Evolutionary conservation across 2,329 filamentous ascomycete species (phyloP).

Genomic region (Septoria linicola): DNA sequence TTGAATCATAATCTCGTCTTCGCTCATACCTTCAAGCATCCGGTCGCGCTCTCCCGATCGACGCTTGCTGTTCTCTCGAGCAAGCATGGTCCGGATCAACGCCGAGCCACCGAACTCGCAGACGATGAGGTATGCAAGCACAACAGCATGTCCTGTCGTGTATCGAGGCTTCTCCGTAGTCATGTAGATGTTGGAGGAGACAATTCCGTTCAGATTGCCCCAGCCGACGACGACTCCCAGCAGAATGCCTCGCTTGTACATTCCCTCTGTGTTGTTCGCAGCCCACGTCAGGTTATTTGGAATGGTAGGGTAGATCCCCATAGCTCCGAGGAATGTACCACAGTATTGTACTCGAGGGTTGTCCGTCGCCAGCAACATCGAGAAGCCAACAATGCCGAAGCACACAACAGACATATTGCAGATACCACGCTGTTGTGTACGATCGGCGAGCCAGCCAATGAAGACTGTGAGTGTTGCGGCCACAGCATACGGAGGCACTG

Average conservation of each 20-base stretch:
- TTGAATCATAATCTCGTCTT: conserved; percentile 60
- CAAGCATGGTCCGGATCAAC: conserved; percentile 58
- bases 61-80: conserved; percentile 70
- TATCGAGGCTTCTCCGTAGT: conserved; percentile 24
- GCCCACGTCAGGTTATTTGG: conserved; percentile 82
- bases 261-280: conserved; percentile 84
- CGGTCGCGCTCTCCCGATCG: conserved; percentile 63
- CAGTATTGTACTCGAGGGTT: conserved; percentile 61
- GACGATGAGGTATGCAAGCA: conserved; percentile 72
- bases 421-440: conserved; percentile 67
- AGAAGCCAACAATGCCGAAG: conserved; percentile 74
- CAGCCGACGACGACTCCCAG: conserved; percentile 81
- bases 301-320: conserved; percentile 44
- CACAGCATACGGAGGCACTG: conserved; percentile 71
- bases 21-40: conserved; percentile 63
- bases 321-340: conserved; percentile 20
- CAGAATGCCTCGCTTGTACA: conserved; percentile 85
- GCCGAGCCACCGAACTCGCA: conserved; percentile 63
- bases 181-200: conserved; percentile 75
- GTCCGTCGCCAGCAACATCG: conserved; percentile 69
- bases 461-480: conserved; percentile 67
- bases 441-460: conserved; percentile 74
- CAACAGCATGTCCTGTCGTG: conserved; percentile 66
- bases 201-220: conserved; percentile 84
- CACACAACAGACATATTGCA: conserved; percentile 73